A percentile compares a stretch with the other conserved stretches of the same genome.
phyloP scores from a whole-genome alignment of 352 stramenopile genomes.

The Globisporangium solare region DNA sequence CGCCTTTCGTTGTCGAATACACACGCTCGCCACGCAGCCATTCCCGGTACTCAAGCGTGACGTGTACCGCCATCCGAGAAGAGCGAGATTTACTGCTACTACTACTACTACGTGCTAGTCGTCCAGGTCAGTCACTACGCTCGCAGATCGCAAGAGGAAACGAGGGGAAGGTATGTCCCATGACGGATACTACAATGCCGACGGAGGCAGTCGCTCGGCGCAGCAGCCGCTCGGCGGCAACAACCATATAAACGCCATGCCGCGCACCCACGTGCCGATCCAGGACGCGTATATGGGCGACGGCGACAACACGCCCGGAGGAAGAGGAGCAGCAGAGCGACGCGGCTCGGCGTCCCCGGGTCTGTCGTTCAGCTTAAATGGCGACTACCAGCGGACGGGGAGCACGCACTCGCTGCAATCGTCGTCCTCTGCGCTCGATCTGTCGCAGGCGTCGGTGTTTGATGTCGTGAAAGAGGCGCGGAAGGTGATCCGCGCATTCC shows the following conservation, averaged over 20 bases:
- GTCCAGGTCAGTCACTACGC: slow-evolving; percentile 13
- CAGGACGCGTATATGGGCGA: slow-evolving; percentile 39
- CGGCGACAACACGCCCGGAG: slow-evolving; percentile 4
- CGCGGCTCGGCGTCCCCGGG: slow-evolving; percentile 7
- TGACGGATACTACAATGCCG: slow-evolving; percentile 54
- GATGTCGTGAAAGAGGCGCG: slow-evolving; percentile 78
- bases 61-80: too few relatives aligned
- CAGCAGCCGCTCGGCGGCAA: slow-evolving; percentile 9
- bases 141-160: slow-evolving; percentile 54
- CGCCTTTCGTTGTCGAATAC: too few relatives aligned
- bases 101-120: background rate
- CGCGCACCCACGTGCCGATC: slow-evolving; percentile 24
- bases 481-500: slow-evolving; percentile 84
- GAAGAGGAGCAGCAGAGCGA: slow-evolving; percentile 6
- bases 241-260: slow-evolving; percentile 6
- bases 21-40: too few relatives aligned
- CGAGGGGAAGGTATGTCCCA: slow-evolving; percentile 56
- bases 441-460: slow-evolving; percentile 41
- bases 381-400: slow-evolving; percentile 9
- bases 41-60: too few relatives aligned
- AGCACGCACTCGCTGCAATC: slow-evolving; percentile 20
- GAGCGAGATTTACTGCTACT: too few relatives aligned
- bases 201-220: slow-evolving; percentile 21
- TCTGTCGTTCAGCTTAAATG: slow-evolving; percentile 29
- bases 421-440: slow-evolving; percentile 31